Conservation (phyloP, 2,329 filamentous ascomycete species). For the Epichloe scottii region DNA sequence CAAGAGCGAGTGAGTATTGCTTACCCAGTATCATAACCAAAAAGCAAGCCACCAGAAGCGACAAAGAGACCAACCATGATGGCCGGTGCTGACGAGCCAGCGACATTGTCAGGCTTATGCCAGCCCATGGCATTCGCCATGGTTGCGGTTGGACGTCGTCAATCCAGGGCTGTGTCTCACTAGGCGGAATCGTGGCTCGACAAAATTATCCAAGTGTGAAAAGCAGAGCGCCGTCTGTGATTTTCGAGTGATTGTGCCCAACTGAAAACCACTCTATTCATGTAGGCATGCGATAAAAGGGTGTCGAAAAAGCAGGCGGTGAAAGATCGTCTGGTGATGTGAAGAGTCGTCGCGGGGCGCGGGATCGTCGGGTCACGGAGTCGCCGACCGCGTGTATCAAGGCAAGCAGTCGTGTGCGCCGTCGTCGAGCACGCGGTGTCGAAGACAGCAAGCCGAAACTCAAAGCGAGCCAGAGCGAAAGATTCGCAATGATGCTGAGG, state of each 20-base stretch:
- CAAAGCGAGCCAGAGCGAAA: not conserved
- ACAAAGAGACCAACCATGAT: conserved; percentile 63
- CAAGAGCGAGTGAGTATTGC: conserved; percentile 10
- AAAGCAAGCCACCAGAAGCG: conserved; percentile 55
- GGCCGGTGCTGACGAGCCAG: conserved; percentile 58
- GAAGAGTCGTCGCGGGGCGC: not conserved
- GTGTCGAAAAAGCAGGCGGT: not conserved
- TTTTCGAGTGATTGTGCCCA: not conserved
- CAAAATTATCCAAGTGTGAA: not conserved
- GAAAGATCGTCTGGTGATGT: not conserved
- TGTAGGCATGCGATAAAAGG: not conserved
- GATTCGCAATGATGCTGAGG: not conserved
- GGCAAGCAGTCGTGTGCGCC: not conserved
- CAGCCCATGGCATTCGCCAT: conserved; percentile 57
- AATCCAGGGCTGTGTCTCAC: conserved; percentile 27
- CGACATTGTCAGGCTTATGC: conserved; percentile 64
- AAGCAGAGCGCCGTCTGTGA: not conserved
- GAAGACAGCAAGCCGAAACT: not conserved
- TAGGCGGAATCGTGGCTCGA: not conserved
- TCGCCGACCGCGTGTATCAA: not conserved
- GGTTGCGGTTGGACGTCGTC: conserved; percentile 37
- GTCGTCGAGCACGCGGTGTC: not conserved
- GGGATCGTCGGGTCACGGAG: not conserved
- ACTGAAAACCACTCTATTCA: not conserved
- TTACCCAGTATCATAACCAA: conserved; percentile 60